A percentile compares a stretch with the other conserved stretches of the same genome.
Conservation (phyloP, 495 filamentous ascomycete genomes). For the Hyphodiscus hymeniophilus region DNA sequence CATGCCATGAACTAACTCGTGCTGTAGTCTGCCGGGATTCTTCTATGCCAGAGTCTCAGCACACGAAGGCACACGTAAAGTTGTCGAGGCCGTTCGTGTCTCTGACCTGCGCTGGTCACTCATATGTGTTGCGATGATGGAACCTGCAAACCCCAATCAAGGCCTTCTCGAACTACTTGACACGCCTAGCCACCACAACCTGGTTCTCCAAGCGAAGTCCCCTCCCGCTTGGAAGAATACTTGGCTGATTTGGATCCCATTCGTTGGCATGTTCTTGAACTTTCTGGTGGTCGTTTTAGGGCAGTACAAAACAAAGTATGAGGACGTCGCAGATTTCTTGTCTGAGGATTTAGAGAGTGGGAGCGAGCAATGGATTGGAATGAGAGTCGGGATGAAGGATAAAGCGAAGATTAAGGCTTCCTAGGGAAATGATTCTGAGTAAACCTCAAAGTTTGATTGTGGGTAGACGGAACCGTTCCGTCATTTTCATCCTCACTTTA, state of each 20-base stretch:
- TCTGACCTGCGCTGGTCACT: constrained; percentile 9
- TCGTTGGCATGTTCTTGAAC: constrained; percentile 8
- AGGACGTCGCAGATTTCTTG: constrained; percentile 11
- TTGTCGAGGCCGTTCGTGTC: constrained; percentile 2
- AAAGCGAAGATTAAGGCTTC: constrained; percentile 31
- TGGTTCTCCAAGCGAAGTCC: constrained; percentile 5
- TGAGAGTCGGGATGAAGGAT: constrained; percentile 8
- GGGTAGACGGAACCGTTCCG: no score
- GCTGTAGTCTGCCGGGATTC: no score
- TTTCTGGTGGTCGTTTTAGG: not conserved
- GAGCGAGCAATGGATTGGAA: constrained; percentile 8
- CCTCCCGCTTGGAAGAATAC: constrained; percentile 7
- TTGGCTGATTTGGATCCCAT: not conserved
- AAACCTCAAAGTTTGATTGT: no score
- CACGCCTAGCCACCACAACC: not conserved
- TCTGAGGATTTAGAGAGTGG: constrained; percentile 15
- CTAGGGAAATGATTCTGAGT: no score
- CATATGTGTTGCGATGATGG: constrained; percentile 4
- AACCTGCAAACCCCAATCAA: constrained; percentile 1
- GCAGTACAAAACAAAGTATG: constrained; percentile 2
- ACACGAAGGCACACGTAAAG: constrained; percentile 1
- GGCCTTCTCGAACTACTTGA: constrained; percentile 3
- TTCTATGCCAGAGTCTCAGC: no score
- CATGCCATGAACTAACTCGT: no score
- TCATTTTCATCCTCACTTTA: no score